phyloP scores from a whole-genome alignment of 768 basidiomycete genomes.

The Fomitopsis pulvina region DNA sequence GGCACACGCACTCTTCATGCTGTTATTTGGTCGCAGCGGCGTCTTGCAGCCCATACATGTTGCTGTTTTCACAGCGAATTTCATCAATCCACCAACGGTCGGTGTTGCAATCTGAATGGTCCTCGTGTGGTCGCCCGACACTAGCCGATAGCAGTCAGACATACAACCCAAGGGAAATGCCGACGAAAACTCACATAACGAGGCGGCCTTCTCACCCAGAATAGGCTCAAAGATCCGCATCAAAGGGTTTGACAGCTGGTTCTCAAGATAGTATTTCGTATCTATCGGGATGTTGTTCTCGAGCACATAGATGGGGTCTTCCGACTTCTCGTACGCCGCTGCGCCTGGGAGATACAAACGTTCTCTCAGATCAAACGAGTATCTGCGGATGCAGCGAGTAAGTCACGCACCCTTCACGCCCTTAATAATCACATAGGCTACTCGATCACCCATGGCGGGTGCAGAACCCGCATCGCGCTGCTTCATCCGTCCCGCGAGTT shows the following conservation, averaged over 20 bases:
- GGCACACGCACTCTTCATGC: slow-evolving; percentile 51
- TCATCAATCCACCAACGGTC: slow-evolving; percentile 95
- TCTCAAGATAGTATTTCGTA: slow-evolving; percentile 96
- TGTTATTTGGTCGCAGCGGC: slow-evolving; percentile 70
- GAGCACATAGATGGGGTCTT: slow-evolving; percentile 94
- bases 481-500: slow-evolving; percentile 93
- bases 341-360: slow-evolving; percentile 51
- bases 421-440: slow-evolving; percentile 98
- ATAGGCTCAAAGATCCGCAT: slow-evolving; percentile 99
- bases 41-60: slow-evolving; percentile 97
- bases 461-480: slow-evolving; percentile 97
- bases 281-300: slow-evolving; percentile 99
- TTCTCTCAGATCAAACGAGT: not conserved
- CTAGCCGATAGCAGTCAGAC: slow-evolving; percentile 33
- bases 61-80: slow-evolving; percentile 92
- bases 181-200: slow-evolving; percentile 70
- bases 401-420: slow-evolving; percentile 73
- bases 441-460: slow-evolving; percentile 95
- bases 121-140: slow-evolving; percentile 93
- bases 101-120: slow-evolving; percentile 96
- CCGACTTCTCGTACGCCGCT: slow-evolving; percentile 97
- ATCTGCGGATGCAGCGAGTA: not conserved
- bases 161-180: not conserved
- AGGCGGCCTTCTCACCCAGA: slow-evolving; percentile 83
- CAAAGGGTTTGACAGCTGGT: slow-evolving; percentile 94